Conservation (phyloP, 164 flowering plant species). For the Macadamia integrifolia region DNA sequence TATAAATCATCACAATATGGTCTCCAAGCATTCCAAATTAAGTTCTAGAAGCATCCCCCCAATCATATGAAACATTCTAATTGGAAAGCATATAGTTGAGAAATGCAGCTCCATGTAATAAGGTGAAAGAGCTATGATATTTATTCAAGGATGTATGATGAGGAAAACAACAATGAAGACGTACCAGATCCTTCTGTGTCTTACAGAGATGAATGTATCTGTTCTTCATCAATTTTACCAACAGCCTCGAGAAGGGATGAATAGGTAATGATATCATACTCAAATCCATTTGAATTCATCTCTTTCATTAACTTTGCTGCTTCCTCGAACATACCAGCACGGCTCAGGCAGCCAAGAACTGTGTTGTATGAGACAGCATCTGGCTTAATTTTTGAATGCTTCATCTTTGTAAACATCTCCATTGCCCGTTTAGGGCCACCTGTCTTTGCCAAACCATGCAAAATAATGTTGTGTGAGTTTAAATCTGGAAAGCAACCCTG, state of each 20-base stretch:
- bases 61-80: not conserved
- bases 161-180: not conserved
- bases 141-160: not conserved
- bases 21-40: not conserved
- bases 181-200: conserved; percentile 5
- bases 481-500: conserved; percentile 71
- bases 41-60: not conserved
- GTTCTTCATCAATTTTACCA: conserved; percentile 66
- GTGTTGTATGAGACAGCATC: conserved; percentile 93
- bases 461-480: conserved; percentile 82
- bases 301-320: conserved; percentile 89
- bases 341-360: conserved; percentile 79
- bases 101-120: not conserved
- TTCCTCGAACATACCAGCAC: conserved; percentile 93
- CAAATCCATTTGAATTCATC: conserved; percentile 66
- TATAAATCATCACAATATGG: not conserved
- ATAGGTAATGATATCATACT: conserved; percentile 83
- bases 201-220: conserved; percentile 7
- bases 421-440: conserved; percentile 73
- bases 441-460: conserved; percentile 74
- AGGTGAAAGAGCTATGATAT: not conserved
- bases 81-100: not conserved
- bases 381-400: conserved; percentile 53
- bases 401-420: conserved; percentile 78
- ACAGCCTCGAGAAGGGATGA: conserved; percentile 91